phyloP scores from a whole-genome alignment of 306 rosid genomes.

The Erythrophleum fordii region DNA sequence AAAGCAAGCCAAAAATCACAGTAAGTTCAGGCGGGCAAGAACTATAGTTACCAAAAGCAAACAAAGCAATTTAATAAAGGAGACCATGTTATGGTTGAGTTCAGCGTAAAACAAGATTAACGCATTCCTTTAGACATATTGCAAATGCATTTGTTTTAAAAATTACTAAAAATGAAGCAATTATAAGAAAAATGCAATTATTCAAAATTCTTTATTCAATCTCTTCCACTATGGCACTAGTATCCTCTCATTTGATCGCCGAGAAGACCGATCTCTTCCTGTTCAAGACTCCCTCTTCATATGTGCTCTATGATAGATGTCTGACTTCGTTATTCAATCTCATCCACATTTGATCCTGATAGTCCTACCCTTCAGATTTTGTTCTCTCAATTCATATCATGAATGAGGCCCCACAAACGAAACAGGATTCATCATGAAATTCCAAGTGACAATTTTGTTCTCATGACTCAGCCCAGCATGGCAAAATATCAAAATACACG shows the following conservation, averaged over 20 bases:
- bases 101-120: not conserved
- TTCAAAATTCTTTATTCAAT: not conserved
- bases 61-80: not conserved
- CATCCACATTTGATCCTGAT: too few relatives aligned
- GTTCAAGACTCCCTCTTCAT: not conserved
- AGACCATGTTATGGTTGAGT: not conserved
- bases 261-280: not conserved
- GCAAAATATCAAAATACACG: not conserved
- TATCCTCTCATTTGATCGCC: not conserved
- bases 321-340: too few relatives aligned
- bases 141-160: not conserved
- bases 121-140: not conserved
- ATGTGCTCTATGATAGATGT: not conserved
- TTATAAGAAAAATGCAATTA: too few relatives aligned
- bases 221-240: not conserved
- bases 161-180: not conserved
- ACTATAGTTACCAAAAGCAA: not conserved
- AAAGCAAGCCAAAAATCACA: not conserved
- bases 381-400: not conserved
- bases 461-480: not conserved
- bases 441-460: not conserved
- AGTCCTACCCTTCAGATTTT: not conserved
- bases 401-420: constrained; percentile 4
- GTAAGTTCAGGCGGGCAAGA: not conserved
- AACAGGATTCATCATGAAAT: not conserved